Evolutionary conservation across 1,284 basidiomycete species (phyloP), one percentile per base, ranked within the genome.

Genomic region (Ustilago shanxiensis): DNA sequence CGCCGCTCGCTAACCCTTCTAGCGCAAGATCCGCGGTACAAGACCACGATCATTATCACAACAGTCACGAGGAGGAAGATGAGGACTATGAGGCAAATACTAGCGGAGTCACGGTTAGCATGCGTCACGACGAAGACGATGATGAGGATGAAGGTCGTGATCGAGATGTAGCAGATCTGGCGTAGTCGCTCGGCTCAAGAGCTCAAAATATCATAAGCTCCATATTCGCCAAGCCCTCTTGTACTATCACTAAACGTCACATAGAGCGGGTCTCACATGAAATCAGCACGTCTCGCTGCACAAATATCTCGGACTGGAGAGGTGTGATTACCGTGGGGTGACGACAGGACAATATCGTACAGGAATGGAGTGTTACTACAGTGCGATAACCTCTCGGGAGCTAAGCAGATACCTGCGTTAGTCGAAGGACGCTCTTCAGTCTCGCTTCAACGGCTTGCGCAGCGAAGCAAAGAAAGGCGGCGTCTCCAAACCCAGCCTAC

Each of bases 61-160:
- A 53, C 45, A 55, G 65, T 22, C 67, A 72, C 22, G 69, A 71
- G 0, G 60, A 73, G 39, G 72, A 75, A 13, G 68, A 68, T 3
- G 70, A 79, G 9, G 74, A 75, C 47, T 72, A 78, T 53, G 72
- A 76, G 24, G 65, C 69, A 8, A 74, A 78, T 28, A 68, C 64
- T 3, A 70, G 63, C 53, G 79, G 79, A 20, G 79, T 80, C 44
- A 80, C 68, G 1, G 66, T 80, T 56, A 80, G 72, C 62, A 73
- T 80, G 72, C 64, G 79, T 11, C 68, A 55, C 6, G 79, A 80
- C 20, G 78, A 80, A 7, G 79, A 80, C 2, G 78, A 80, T 18
- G 69, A 79, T 13, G 72, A 79, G 22, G 66, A 66, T 1, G 51
- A 60, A 24, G 53, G 24, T n/a, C 54, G 28, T 3, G 14, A 16